A percentile compares a stretch with the other conserved stretches of the same genome.
Conservation (phyloP, 768 basidiomycete genomes). For the Agaricus sinodeliciosus region DNA sequence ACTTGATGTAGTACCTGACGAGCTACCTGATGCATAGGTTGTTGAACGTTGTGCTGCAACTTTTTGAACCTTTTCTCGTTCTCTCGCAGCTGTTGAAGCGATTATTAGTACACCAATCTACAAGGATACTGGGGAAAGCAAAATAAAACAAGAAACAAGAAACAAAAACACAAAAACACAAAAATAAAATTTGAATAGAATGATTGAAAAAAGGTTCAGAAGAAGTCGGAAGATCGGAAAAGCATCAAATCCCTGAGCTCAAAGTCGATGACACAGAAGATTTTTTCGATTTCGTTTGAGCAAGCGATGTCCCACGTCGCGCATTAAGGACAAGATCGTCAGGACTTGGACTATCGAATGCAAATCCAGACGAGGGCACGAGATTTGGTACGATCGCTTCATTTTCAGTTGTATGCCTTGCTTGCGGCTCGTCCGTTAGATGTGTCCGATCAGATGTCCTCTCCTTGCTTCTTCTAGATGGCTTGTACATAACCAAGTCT, state of each 20-base stretch:
- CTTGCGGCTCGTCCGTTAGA: constrained; percentile 15
- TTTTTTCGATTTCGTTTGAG: constrained; percentile 13
- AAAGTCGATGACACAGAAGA: constrained; percentile 16
- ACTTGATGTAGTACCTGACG: constrained; percentile 35
- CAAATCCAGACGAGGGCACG: constrained; percentile 36
- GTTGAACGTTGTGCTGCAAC: constrained; percentile 38
- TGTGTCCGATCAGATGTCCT: constrained; percentile 24
- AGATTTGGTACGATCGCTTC: constrained; percentile 27
- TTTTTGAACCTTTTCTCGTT: constrained; percentile 72
- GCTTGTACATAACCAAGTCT: constrained; percentile 30
- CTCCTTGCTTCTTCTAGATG: constrained; percentile 22
- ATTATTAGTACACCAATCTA: constrained; percentile 28
- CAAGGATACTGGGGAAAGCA: constrained; percentile 11
- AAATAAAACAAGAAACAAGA: constrained; percentile 16
- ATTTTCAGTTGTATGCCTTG: background rate
- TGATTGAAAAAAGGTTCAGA: no score
- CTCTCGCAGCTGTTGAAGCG: constrained; percentile 60
- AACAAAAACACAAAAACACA: constrained; percentile 2
- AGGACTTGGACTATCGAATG: constrained; percentile 83
- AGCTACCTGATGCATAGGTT: constrained; percentile 35
- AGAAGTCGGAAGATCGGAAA: background rate
- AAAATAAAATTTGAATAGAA: no score
- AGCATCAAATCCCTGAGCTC: constrained; percentile 14
- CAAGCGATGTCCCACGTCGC: constrained; percentile 56
- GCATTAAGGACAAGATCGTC: constrained; percentile 85